These are phyloP conservation scores for Kluyveromyces lactis DNA, from an alignment of 805 yeast species.

Conservation along the genomic window DNA sequence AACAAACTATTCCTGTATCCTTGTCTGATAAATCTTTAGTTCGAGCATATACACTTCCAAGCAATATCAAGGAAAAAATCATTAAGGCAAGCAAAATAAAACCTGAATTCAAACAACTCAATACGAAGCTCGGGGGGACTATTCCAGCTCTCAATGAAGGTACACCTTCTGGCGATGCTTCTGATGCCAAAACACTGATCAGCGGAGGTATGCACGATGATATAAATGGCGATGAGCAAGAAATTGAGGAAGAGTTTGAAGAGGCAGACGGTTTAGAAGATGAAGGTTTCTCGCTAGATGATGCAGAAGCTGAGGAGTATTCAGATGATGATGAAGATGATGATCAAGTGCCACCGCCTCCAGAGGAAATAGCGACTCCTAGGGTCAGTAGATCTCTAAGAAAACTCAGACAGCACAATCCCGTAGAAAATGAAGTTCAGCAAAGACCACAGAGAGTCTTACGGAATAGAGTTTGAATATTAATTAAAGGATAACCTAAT, in stretches of 20 bases:
- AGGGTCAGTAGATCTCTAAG: not conserved
- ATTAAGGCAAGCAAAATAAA: not conserved
- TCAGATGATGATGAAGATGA: slow-evolving; percentile 1
- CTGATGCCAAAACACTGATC: too few relatives aligned
- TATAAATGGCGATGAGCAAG: not conserved
- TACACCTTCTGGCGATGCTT: too few relatives aligned
- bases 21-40: not conserved
- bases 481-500: not conserved
- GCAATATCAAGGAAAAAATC: not conserved
- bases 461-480: not conserved
- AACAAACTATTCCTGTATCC: slow-evolving; percentile 4
- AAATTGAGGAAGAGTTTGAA: slow-evolving; percentile 9
- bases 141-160: too few relatives aligned
- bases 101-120: not conserved
- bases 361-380: not conserved
- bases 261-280: not conserved
- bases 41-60: slow-evolving; percentile 1
- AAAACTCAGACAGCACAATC: not conserved
- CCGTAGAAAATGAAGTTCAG: slow-evolving; percentile 7
- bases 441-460: not conserved
- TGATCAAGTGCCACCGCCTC: not conserved
- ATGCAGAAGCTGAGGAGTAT: slow-evolving; percentile 13
- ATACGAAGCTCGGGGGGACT: too few relatives aligned
- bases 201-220: not conserved
- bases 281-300: slow-evolving; percentile 8